phyloP scores from a whole-genome alignment of 495 filamentous ascomycete genomes.

The Friedmanniomyces simplex region DNA sequence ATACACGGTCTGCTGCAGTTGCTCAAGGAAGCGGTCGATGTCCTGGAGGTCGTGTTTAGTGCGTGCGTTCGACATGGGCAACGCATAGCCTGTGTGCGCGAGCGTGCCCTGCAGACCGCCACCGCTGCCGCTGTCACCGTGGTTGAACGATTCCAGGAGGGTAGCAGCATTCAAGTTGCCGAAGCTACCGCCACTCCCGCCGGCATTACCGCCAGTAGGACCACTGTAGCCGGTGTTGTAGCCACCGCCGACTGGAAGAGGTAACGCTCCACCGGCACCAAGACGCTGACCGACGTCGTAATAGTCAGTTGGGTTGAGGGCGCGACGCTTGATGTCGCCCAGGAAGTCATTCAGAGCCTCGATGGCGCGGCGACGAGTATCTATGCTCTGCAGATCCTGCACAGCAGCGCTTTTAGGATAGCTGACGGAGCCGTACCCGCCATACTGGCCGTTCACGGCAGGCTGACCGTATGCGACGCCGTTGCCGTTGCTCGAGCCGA shows the following conservation, averaged over 20 bases:
- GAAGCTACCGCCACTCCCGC: slow-evolving; percentile 1
- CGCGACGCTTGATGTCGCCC: slow-evolving; percentile 75
- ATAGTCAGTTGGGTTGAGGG: slow-evolving; percentile 78
- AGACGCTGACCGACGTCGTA: slow-evolving; percentile 70
- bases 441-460: slow-evolving; percentile 43
- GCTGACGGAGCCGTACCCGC: slow-evolving; percentile 60
- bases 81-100: slow-evolving; percentile 54
- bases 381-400: slow-evolving; percentile 32
- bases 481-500: slow-evolving; percentile 16
- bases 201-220: not conserved
- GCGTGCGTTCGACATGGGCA: slow-evolving; percentile 77
- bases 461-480: slow-evolving; percentile 35
- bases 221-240: slow-evolving; percentile 52
- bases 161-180: slow-evolving; percentile 14
- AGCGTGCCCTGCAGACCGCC: slow-evolving; percentile 17
- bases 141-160: slow-evolving; percentile 21
- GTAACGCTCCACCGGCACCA: slow-evolving; percentile 43
- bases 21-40: slow-evolving; percentile 85
- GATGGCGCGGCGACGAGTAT: slow-evolving; percentile 63
- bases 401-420: slow-evolving; percentile 49
- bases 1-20: slow-evolving; percentile 90
- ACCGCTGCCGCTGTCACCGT: slow-evolving; percentile 8
- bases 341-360: slow-evolving; percentile 92
- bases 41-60: slow-evolving; percentile 88
- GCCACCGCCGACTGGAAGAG: slow-evolving; percentile 55